Evolutionary conservation across 768 basidiomycete genomes (phyloP), one percentile per base, ranked within the genome.

Genomic region (Tubosaeta sp.): DNA sequence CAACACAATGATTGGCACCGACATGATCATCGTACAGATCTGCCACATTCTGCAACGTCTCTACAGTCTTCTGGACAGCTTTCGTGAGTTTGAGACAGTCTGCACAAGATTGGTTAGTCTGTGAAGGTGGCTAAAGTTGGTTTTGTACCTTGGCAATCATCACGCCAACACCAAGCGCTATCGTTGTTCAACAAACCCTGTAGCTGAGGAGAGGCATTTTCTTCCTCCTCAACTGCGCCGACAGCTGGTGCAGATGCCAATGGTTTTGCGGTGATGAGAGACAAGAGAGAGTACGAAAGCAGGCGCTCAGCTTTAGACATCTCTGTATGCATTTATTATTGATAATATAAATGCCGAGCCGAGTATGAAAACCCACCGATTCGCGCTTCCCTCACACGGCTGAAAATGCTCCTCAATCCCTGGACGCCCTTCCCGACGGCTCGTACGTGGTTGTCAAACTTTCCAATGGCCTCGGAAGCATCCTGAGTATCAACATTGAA

Each of bases 91-190:
- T 77, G n/a, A 92, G 69, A 63, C 90, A 93, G 32, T 83, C 90
- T 88, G 49, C 11, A 27, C 48, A 24, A 19, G 16, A 36, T 19
- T 46, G 39, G 45, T 36, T 25, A 41, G 25, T 10, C 18, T 24
- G 42, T 29, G 27, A 42, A 29, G n/a, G n/a, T 40, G 24, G 31
- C 14, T 21, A 18, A 24, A 45, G 16, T 18, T 30, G 13, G 14
- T 18, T 19, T 14, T 31, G 36, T 58, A 87, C 88, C 83, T 63
- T 77, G 68, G 63, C 90, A 92, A 3, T 75, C 76, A 47, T 93
- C 88, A 22, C 83, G 76, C 90, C 90, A 94, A 65, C 90, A 91
- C 87, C 91, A 89, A 3, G 87, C 90, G 1, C 87, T 85, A 22
- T 87, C 79, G 9, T 74, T 72, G 55, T 91, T 92, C 48, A 82